These are phyloP conservation scores for Plasmopara viticola DNA, from an alignment of 352 stramenopile species.

Conservation along the genomic window DNA sequence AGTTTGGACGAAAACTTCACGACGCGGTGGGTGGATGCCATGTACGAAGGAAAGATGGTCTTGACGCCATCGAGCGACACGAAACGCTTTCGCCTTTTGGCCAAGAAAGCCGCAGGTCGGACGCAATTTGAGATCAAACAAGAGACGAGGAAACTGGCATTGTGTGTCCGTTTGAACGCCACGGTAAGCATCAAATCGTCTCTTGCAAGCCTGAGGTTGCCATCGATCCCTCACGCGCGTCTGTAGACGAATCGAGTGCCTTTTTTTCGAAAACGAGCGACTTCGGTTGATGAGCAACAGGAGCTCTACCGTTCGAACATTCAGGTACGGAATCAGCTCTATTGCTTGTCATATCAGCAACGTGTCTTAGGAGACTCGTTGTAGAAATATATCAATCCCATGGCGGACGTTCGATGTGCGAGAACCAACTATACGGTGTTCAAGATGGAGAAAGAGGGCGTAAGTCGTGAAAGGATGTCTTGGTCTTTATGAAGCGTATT, in stretches of 20 bases:
- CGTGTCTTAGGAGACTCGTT: background rate
- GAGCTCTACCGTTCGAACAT: slow-evolving; percentile 40
- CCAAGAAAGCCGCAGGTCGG: slow-evolving; percentile 35
- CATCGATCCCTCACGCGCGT: background rate
- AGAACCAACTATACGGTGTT: slow-evolving; percentile 65
- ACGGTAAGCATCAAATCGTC: slow-evolving; percentile 19
- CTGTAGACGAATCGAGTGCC: slow-evolving; percentile 37
- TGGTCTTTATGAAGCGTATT: background rate
- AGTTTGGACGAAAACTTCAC: slow-evolving; percentile 54
- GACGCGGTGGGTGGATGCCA: slow-evolving; percentile 54
- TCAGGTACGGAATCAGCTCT: slow-evolving; percentile 20
- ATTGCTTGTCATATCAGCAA: background rate
- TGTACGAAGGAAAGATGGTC: slow-evolving; percentile 55
- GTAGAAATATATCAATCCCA: slow-evolving; percentile 81
- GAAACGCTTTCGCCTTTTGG: slow-evolving; percentile 50
- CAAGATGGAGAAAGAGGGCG: slow-evolving; percentile 79
- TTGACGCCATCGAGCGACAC: slow-evolving; percentile 39
- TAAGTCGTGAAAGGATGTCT: slow-evolving; percentile 11
- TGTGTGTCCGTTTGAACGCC: slow-evolving; percentile 51
- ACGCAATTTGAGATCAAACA: slow-evolving; percentile 69
- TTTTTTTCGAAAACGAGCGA: slow-evolving; percentile 35
- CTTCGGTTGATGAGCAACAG: slow-evolving; percentile 23
- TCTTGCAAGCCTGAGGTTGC: too few species aligned
- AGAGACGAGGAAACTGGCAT: slow-evolving; percentile 62
- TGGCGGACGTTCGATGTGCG: slow-evolving; percentile 58